Percentiles rank a stretch among this genome's conserved stretches.
Evolutionary conservation across 1,284 basidiomycete species (phyloP).

Genomic region (Boletus holoroseus): DNA sequence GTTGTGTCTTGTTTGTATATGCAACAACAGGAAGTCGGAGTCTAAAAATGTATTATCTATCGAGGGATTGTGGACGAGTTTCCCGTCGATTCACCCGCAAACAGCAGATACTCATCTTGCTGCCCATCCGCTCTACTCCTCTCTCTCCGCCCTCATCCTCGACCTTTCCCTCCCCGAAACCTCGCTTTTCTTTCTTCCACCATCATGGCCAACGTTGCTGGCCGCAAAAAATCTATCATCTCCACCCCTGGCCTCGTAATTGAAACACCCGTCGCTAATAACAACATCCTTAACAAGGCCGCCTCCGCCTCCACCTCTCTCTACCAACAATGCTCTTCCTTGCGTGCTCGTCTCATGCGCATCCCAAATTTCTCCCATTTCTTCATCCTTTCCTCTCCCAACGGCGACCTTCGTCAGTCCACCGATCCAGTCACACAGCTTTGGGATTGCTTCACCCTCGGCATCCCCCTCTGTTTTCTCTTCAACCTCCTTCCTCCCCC

Average conservation of each 20-base stretch:
- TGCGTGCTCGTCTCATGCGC: constrained; percentile 68
- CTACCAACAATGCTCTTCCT: constrained; percentile 80
- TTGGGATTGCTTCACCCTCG: constrained; percentile 90
- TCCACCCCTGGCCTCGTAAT: constrained; percentile 61
- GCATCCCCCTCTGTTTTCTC: constrained; percentile 90
- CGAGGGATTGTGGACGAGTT: constrained; percentile 9
- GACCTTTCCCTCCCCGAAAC: not conserved
- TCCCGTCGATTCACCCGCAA: constrained; percentile 15
- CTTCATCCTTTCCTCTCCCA: constrained; percentile 53
- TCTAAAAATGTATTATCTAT: constrained; percentile 33
- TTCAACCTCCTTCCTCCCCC: constrained; percentile 82
- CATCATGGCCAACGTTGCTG: constrained; percentile 62
- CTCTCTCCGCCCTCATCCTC: not conserved
- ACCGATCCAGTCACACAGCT: constrained; percentile 88
- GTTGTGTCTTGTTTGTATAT: constrained; percentile 28
- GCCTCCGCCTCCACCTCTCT: constrained; percentile 77
- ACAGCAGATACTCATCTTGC: constrained; percentile 9
- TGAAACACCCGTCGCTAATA: constrained; percentile 68
- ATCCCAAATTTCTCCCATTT: constrained; percentile 67
- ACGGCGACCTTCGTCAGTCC: constrained; percentile 60
- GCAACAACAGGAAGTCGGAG: constrained; percentile 30
- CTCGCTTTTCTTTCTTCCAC: not conserved
- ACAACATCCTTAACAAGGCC: constrained; percentile 81
- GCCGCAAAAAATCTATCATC: constrained; percentile 77
- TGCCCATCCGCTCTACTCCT: not conserved